Base-by-base conservation (phyloP, 441 rosid genomes). In the Sinapis alba region DNA sequence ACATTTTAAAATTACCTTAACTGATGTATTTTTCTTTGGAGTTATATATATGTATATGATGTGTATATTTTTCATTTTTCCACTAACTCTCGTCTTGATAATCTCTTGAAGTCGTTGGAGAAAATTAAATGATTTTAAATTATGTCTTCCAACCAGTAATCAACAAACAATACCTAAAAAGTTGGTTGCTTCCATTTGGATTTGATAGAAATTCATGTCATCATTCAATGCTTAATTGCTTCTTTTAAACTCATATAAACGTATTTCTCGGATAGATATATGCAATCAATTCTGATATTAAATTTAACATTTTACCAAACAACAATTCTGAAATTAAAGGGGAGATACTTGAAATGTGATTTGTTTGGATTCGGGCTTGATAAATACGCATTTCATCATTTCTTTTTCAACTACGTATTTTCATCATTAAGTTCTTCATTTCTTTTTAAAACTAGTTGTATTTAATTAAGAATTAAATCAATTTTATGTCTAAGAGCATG, bases 101-200 rank as follows among this genome's bases (percentile, higher is more conserved):
- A 71, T 23, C 50, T 58, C 62, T 58, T 51, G 56, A 71, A 58
- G 76, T 77, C 19, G 76, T 71, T 77, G 71, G 30, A 65, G 36
- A 47, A 18, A 70, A 41, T 62, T 71, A 15, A 76, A 64, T 56
- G 66, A 16, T 70, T 30, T 54, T 23, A 28, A 69, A 54, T 20
- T 0, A 16, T 54, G 27, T 69, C 47, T 24, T 62, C 74, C 70
- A 70, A 57, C 65, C 23, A 71, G 11, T 71, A 71, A 77, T 54
- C 76, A 77, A 41, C 75, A 71, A 59, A 45, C 45, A 24, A 59
- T 34, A 71, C 80, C 80, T 65, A 71, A 7, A 60, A 71, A 58
- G 62, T 59, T 77, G 62, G 76, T 71, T 71, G 76, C 68, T 65
- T 71, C 72, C 63, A 59, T 65, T 77, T 77, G 80, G 73, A 71